A percentile compares a stretch with the other conserved stretches of the same genome.
Conservation (phyloP, 2,329 filamentous ascomycete genomes). For the Colletotrichum sidae region DNA sequence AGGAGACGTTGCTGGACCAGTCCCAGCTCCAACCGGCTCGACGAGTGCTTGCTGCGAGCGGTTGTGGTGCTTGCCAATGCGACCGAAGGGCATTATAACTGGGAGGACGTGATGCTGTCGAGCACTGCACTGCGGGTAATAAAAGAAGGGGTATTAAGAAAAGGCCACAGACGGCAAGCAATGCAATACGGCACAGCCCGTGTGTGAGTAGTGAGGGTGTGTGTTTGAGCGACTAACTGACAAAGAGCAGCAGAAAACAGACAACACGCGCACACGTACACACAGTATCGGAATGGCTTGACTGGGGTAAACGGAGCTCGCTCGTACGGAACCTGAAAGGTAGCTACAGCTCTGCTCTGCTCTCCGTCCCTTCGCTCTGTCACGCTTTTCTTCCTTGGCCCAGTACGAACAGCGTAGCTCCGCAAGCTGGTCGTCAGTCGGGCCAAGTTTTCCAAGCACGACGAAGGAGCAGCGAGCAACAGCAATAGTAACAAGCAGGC, state of each 20-base stretch:
- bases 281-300: slow-evolving; percentile 18
- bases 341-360: slow-evolving; percentile 13
- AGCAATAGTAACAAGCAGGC: slow-evolving; percentile 1
- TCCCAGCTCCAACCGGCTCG: slow-evolving; percentile 53
- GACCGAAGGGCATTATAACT: slow-evolving; percentile 64
- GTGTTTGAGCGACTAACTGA: slow-evolving; percentile 14
- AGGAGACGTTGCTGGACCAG: slow-evolving; percentile 40
- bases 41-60: slow-evolving; percentile 67
- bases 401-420: too few relatives aligned
- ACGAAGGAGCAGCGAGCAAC: neutral
- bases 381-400: slow-evolving; percentile 1
- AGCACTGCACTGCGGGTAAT: slow-evolving; percentile 7
- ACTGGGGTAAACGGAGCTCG: slow-evolving; percentile 18
- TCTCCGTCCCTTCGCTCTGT: slow-evolving; percentile 1
- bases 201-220: slow-evolving; percentile 1
- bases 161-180: slow-evolving; percentile 13
- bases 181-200: slow-evolving; percentile 27
- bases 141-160: neutral
- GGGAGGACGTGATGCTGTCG: slow-evolving; percentile 26
- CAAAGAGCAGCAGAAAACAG: slow-evolving; percentile 15
- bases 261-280: neutral
- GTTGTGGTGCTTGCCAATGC: slow-evolving; percentile 66
- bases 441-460: too few relatives aligned
- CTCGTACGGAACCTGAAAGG: neutral
- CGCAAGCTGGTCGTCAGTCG: too few relatives aligned